Evolutionary conservation across 2,329 filamentous ascomycete genomes (phyloP).

Genomic region (Penicillium sp.): DNA sequence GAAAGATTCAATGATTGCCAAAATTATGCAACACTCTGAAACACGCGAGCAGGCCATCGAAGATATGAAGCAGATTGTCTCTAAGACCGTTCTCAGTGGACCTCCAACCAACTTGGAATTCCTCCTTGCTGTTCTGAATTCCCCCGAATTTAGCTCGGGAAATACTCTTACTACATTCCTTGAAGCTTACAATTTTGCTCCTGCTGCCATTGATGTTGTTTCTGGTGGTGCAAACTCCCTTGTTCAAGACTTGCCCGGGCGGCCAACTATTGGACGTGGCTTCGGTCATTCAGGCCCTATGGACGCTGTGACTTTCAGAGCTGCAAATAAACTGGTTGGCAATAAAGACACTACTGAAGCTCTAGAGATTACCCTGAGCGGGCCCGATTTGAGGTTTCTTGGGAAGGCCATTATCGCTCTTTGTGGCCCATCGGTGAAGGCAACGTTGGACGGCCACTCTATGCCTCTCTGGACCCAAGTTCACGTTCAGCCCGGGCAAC

Average conservation of each 20-base stretch:
- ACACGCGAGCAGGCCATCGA: conserved; percentile 44
- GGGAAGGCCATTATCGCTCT: conserved; percentile 56
- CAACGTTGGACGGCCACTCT: conserved; percentile 50
- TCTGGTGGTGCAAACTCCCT: conserved; percentile 58
- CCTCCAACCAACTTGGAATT: conserved; percentile 60
- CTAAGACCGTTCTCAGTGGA: conserved; percentile 50
- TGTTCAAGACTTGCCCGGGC: conserved; percentile 59
- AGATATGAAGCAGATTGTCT: conserved; percentile 46
- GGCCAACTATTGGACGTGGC: conserved; percentile 57
- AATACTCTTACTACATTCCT: conserved; percentile 60
- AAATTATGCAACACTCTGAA: conserved; percentile 56
- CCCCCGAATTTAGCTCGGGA: conserved; percentile 50
- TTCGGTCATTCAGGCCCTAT: conserved; percentile 62
- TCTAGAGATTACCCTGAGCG: conserved; percentile 61
- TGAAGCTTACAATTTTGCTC: conserved; percentile 50
- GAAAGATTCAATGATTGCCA: conserved; percentile 55
- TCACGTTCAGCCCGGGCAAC: conserved; percentile 52
- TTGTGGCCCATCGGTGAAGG: conserved; percentile 56
- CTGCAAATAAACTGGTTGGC: conserved; percentile 61
- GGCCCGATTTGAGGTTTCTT: conserved; percentile 59
- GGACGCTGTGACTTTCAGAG: neutral
- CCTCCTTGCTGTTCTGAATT: conserved; percentile 49
- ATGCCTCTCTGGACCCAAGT: conserved; percentile 58
- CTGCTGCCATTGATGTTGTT: conserved; percentile 56
- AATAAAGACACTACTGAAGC: conserved; percentile 54